Base-by-base conservation (phyloP, 2,329 filamentous ascomycete species). In the Shiraia sp. region DNA sequence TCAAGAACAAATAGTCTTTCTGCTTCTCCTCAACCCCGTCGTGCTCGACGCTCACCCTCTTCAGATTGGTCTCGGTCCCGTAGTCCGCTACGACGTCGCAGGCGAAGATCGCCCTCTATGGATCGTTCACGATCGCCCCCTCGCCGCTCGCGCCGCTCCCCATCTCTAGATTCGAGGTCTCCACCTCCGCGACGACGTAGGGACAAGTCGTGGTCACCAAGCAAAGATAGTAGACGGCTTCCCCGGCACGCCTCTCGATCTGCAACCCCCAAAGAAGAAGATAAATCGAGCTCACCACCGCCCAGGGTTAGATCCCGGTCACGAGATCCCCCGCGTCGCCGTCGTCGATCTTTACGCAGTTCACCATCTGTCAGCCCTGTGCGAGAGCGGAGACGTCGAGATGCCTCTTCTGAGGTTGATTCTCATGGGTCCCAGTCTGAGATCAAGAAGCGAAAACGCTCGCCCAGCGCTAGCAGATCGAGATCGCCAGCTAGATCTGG, bases 211-310 rank as follows among this genome's bases (percentile, higher is more conserved):
- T 57, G 56, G 42, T 65, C 66, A 31, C 60, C 59, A 52, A 68
- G 53, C 47, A 47, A 54, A 30, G 62, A 62, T 40, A 61, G 55
- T 40, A 53, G 53, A 45, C 62, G 58, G 49, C 55, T 56, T 43
- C 48, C 51, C 22, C 55, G 46, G 36, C 61, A 74, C 68, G 72
- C 72, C 68, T 68, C 71, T 59, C 71, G 75, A 72, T 77, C 77
- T 64, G 65, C 58, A 55, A 69, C 72, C 65, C 72, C 72, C 58
- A 71, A 66, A 71, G 65, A 72, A 58, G 71, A 66, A 72, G 65
- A 72, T 57, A 71, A 72, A 62, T 75, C 75, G 58, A 76, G 75
- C 76, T 81, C 78, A 79, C 78, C 69, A 71, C 74, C 74, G 66
- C 70, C 75, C 71, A 79, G 63, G 53, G 40, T 70, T 40, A 49